phyloP scores from a whole-genome alignment of 1,139 yeast genomes.

The Lodderomyces jiufengensis region DNA sequence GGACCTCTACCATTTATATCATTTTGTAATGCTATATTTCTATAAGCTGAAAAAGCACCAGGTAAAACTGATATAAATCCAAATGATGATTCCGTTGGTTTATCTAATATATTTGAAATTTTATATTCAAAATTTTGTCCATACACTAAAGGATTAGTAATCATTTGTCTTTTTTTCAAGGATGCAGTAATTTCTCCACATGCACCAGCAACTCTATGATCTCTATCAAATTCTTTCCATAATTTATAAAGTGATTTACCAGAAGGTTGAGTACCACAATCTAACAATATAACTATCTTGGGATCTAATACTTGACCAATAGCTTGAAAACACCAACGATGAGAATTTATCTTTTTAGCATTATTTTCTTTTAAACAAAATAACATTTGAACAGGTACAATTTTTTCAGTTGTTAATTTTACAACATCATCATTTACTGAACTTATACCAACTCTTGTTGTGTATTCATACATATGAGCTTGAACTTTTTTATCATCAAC shows the following conservation, averaged over 20 bases:
- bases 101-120: conserved; percentile 44
- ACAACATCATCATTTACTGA: conserved; percentile 42
- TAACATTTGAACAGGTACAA: conserved; percentile 46
- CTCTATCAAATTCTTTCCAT: conserved; percentile 48
- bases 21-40: conserved; percentile 40
- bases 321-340: conserved; percentile 52
- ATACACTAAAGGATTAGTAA: conserved; percentile 45
- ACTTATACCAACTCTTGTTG: conserved; percentile 47
- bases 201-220: conserved; percentile 49
- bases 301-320: conserved; percentile 45
- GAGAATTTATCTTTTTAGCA: conserved; percentile 48
- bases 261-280: conserved; percentile 48
- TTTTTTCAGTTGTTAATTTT: conserved; percentile 45
- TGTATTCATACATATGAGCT: conserved; percentile 47
- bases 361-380: conserved; percentile 47
- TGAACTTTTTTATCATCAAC: conserved; percentile 46
- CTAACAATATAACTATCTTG: conserved; percentile 39
- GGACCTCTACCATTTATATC: conserved; percentile 46
- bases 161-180: conserved; percentile 36
- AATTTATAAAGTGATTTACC: conserved; percentile 45
- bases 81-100: conserved; percentile 45
- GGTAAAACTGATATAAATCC: conserved; percentile 48
- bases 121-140: conserved; percentile 49
- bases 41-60: conserved; percentile 46
- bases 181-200: conserved; percentile 50